phyloP scores from a whole-genome alignment of 2,329 filamentous ascomycete species.

The Pseudogymnoascus sp. region DNA sequence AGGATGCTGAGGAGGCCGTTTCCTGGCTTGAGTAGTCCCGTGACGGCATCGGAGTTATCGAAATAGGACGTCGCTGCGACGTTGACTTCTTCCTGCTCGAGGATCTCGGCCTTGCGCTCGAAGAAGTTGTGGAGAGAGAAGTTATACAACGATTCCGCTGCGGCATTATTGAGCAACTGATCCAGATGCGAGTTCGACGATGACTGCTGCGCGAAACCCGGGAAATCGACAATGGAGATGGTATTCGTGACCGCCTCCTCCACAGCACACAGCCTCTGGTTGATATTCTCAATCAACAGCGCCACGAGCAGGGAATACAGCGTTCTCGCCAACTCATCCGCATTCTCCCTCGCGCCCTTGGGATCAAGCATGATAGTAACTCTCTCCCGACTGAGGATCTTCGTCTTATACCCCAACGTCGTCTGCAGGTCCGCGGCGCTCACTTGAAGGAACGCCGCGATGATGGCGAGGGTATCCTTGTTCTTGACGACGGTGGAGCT shows the following conservation, averaged over 20 bases:
- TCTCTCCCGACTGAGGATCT: constrained; percentile 89
- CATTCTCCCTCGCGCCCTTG: constrained; percentile 80
- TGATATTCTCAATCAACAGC: constrained; percentile 88
- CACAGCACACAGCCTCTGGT: constrained; percentile 77
- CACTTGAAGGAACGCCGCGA: constrained; percentile 93
- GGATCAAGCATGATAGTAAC: constrained; percentile 99
- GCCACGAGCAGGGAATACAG: constrained; percentile 91
- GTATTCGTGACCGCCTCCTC: constrained; percentile 92
- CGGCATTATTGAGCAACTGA: constrained; percentile 90
- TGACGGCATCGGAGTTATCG: constrained; percentile 92
- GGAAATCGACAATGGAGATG: constrained; percentile 91
- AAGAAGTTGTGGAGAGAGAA: constrained; percentile 94
- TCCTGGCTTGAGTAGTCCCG: constrained; percentile 81
- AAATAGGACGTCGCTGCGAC: constrained; percentile 94
- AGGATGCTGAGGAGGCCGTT: constrained; percentile 92
- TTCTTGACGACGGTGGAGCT: constrained; percentile 85
- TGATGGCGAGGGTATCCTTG: constrained; percentile 76
- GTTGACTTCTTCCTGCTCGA: constrained; percentile 88
- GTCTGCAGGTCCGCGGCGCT: constrained; percentile 73
- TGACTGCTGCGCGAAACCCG: constrained; percentile 80
- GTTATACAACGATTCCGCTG: constrained; percentile 87
- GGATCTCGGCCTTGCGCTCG: constrained; percentile 83
- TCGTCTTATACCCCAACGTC: constrained; percentile 91
- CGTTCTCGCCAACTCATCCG: constrained; percentile 87
- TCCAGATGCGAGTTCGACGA: constrained; percentile 82